phyloP scores from a whole-genome alignment of 2,329 filamentous ascomycete genomes.

The Colletotrichum paranaense region DNA sequence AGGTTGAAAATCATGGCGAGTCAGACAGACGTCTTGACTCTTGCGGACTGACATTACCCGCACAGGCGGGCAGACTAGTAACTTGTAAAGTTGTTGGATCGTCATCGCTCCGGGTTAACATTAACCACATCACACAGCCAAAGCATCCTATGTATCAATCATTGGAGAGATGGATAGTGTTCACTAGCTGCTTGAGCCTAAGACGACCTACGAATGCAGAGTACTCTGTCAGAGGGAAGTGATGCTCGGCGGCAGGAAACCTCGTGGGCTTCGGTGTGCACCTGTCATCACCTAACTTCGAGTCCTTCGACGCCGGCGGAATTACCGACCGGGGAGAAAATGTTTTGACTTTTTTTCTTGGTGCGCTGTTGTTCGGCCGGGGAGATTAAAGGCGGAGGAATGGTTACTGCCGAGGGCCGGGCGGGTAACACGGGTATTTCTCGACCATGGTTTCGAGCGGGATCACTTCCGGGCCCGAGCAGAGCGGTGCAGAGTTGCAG shows the following conservation, averaged over 20 bases:
- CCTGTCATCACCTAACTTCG: too few species aligned
- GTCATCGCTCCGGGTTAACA: neutral
- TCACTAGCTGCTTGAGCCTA: neutral
- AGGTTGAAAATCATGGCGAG: neutral
- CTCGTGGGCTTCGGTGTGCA: neutral
- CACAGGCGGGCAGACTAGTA: neutral
- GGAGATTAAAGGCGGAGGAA: neutral
- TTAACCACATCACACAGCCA: neutral
- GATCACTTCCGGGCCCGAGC: neutral
- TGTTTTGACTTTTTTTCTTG: neutral
- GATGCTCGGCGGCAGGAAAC: too few species aligned
- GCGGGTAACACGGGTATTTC: neutral
- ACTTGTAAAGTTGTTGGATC: neutral
- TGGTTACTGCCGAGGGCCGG: neutral
- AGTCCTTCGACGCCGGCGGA: too few species aligned
- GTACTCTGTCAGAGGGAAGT: too few species aligned
- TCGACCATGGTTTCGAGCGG: neutral
- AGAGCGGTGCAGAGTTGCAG: neutral
- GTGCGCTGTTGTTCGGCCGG: neutral
- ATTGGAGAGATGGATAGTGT: neutral
- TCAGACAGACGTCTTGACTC: neutral
- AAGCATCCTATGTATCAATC: neutral
- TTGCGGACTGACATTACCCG: neutral
- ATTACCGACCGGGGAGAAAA: neutral
- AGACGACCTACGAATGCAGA: too few species aligned